A percentile compares a stretch with the other conserved stretches of the same genome.
These are phyloP conservation scores for Oryza longistaminata DNA, from an alignment of 176 grass and related monocot species.

Conservation along the genomic window DNA sequence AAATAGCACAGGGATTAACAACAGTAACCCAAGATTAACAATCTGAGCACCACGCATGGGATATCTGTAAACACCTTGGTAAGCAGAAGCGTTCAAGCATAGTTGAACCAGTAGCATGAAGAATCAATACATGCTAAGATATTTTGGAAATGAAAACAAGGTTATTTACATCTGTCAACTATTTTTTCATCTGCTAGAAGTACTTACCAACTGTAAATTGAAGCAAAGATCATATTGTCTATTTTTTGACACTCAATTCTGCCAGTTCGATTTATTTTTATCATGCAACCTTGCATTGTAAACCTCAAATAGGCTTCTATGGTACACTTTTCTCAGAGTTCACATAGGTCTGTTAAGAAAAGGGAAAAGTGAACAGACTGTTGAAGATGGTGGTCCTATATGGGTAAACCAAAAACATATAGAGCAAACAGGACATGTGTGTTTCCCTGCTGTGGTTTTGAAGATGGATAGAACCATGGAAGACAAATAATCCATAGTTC, in stretches of 20 bases:
- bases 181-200: neutral
- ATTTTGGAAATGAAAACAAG: neutral
- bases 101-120: neutral
- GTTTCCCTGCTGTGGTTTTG: neutral
- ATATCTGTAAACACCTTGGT: neutral
- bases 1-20: constrained; percentile 14
- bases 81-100: constrained; percentile 3
- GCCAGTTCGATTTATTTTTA: neutral
- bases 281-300: neutral
- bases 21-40: neutral
- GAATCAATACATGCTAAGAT: constrained; percentile 7
- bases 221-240: neutral
- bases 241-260: neutral
- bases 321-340: neutral
- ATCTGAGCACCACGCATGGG: neutral
- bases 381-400: neutral
- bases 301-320: neutral
- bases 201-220: neutral
- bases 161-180: neutral
- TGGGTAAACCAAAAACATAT: neutral
- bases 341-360: neutral
- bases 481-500: neutral
- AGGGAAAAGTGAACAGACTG: neutral
- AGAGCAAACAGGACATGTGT: neutral
- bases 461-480: neutral